phyloP scores from a whole-genome alignment of 345 rosid species.

The Capsella bursapastoris region DNA sequence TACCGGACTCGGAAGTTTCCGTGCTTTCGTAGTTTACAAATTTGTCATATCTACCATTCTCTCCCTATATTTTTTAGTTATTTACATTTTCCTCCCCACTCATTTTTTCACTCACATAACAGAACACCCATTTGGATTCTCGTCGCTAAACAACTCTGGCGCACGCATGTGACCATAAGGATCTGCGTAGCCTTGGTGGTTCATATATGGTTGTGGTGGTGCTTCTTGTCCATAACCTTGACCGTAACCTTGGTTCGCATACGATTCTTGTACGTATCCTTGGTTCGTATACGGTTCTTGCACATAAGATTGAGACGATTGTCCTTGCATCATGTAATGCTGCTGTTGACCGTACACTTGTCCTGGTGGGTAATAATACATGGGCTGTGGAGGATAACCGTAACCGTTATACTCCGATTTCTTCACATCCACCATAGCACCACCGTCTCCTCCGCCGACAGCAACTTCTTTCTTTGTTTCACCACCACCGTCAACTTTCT shows the following conservation, averaged over 20 bases:
- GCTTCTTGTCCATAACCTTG: conserved; percentile 42
- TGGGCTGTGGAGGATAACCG: conserved; percentile 48
- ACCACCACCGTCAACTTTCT: conserved; percentile 37
- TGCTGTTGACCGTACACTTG: conserved; percentile 47
- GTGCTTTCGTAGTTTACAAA: conserved; percentile 19
- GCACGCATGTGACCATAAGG: conserved; percentile 49
- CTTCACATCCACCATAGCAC: conserved; percentile 55
- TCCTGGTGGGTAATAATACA: conserved; percentile 55
- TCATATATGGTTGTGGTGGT: conserved; percentile 30
- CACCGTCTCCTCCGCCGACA: conserved; percentile 44
- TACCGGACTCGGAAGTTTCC: conserved; percentile 42
- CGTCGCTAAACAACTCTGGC: conserved; percentile 90
- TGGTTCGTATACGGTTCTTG: conserved; percentile 46
- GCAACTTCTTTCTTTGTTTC: conserved; percentile 45
- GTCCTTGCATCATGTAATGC: conserved; percentile 47
- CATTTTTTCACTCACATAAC: conserved; percentile 53
- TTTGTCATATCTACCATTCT: conserved; percentile 38
- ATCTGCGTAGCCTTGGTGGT: conserved; percentile 45
- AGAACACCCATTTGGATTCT: conserved; percentile 86
- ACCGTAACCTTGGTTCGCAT: conserved; percentile 39
- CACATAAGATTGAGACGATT: conserved; percentile 45
- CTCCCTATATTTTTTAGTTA: conserved; percentile 36
- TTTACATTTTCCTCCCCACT: conserved; percentile 40
- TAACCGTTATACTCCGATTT: conserved; percentile 56
- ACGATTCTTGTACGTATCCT: conserved; percentile 40